Base-by-base conservation (phyloP, 768 basidiomycete species). In the Favolaschia claudopus region DNA sequence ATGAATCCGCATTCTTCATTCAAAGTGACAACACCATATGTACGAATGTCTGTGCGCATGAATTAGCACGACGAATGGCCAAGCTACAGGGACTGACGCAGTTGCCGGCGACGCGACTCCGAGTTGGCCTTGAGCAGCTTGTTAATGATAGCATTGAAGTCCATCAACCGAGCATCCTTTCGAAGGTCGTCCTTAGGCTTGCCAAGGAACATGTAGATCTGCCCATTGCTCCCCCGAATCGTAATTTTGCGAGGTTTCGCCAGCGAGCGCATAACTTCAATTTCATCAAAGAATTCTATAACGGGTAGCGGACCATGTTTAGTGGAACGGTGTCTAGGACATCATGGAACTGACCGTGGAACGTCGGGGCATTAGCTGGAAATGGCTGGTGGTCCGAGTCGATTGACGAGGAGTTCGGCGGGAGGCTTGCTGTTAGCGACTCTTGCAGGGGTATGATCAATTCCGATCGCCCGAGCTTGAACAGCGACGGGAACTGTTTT, bases 1-100 rank as follows among this genome's bases (percentile, higher is more conserved):
- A 99, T 94, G 45, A 99, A 87, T 0, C 97, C 97, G 68, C 96
- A 98, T 64, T 96, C 95, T 65, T 99, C 96, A 69, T 97, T 98
- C 61, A 99, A 81, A 6, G 96, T 93, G 25, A 97, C 90, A n/a
- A 99, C 95, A n/a, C 95, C 93, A 69, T 99, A 99, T 3, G 97
- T 99, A 24, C 96, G 88, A 56, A 99, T 94, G 70, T 91, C 96
- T 96, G 59, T 64, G n/a, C 34, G 10, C 24, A 25, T 54, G 13
- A 57, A 37, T 39, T 22, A 19, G 32, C 25, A 15, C 49, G 37
- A 47, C 13, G 17, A 31, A 43, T 28, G 9, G 7, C n/a, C 6
- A 32, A 36, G 28, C 42, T 29, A 1, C 47, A 20, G 22, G 6
- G 15, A 82, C 93, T 63, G 71, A 96, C 96, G 89, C 37, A 99